Conservation (phyloP, 1,284 basidiomycete genomes). For the Pseudozyma tsukubaensis region DNA sequence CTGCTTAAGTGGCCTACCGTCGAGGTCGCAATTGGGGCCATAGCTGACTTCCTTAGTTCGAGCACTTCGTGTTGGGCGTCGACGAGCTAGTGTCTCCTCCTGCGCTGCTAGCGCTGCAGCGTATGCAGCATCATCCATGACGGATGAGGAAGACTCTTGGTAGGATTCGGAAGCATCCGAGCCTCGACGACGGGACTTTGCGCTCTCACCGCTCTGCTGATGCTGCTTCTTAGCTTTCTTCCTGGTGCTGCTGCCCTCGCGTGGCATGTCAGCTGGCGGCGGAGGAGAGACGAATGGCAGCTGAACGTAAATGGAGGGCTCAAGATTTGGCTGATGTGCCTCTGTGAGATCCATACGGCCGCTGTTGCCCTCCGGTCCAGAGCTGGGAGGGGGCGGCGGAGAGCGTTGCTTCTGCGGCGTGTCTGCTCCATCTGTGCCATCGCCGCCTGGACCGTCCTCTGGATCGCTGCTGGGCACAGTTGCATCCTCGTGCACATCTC, state of each 20-base stretch:
- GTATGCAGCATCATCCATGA: slow-evolving; percentile 36
- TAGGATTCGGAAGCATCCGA: slow-evolving; percentile 20
- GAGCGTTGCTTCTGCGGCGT: slow-evolving; percentile 3
- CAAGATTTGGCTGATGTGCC: neutral
- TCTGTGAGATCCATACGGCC: neutral
- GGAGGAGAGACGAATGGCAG: slow-evolving; percentile 19
- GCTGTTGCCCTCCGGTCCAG: too few species aligned
- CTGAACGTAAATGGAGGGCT: slow-evolving; percentile 25
- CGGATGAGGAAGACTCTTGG: neutral
- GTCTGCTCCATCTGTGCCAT: neutral
- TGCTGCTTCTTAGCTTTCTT: slow-evolving; percentile 16
- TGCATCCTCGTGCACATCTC: slow-evolving; percentile 1
- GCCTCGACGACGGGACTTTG: slow-evolving; percentile 5
- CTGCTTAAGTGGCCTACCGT: slow-evolving; percentile 24
- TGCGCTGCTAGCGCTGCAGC: slow-evolving; percentile 37
- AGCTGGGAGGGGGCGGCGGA: neutral
- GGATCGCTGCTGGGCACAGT: slow-evolving; percentile 26
- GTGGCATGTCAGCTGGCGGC: slow-evolving; percentile 1
- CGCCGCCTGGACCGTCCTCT: slow-evolving; percentile 17
- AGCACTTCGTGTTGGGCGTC: slow-evolving; percentile 24
- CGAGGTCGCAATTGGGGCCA: slow-evolving; percentile 31
- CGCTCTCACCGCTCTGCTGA: neutral
- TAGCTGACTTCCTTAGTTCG: slow-evolving; percentile 36
- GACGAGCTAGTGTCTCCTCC: slow-evolving; percentile 30
- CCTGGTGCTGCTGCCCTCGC: slow-evolving; percentile 9